A percentile compares a stretch with the other conserved stretches of the same genome.
Evolutionary conservation across 2,329 filamentous ascomycete species (phyloP).

Genomic region (Zalaria obscura): DNA sequence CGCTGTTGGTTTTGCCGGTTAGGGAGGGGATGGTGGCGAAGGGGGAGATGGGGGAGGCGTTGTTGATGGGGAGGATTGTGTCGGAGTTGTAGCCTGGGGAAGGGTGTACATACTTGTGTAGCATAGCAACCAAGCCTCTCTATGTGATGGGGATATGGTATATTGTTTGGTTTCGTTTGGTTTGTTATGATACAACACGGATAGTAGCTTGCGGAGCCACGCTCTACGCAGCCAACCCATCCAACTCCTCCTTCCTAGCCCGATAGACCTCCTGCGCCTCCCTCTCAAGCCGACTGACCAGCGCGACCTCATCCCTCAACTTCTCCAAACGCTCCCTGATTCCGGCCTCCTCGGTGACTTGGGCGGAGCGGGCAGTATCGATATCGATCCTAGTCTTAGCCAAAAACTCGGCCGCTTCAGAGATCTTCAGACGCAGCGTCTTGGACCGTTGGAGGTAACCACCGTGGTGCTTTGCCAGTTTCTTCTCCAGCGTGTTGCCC

Average conservation of each 20-base stretch:
- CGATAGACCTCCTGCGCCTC: conserved; percentile 84
- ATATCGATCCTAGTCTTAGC: conserved; percentile 60
- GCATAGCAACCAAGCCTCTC: no score
- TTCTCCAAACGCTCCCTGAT: conserved; percentile 57
- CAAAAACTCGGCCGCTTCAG: conserved; percentile 58
- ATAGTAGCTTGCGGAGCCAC: neutral
- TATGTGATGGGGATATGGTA: no score
- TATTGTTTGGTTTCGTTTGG: no score
- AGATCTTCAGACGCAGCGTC: conserved; percentile 64
- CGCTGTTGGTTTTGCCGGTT: conserved; percentile 60
- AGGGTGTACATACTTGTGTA: no score
- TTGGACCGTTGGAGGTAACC: conserved; percentile 83
- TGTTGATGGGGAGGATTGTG: conserved; percentile 53
- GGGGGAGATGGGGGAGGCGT: conserved; percentile 58
- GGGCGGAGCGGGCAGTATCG: conserved; percentile 59
- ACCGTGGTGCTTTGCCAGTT: conserved; percentile 71
- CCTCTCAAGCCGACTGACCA: conserved; percentile 67
- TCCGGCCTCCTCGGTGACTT: conserved; percentile 66
- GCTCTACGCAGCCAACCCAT: conserved; percentile 30
- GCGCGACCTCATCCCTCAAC: conserved; percentile 69
- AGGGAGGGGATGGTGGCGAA: conserved; percentile 47
- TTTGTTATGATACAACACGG: no score
- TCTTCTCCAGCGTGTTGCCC: conserved; percentile 85
- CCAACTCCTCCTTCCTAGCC: conserved; percentile 62
- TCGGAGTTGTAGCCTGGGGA: no score